These are phyloP conservation scores for Skeletonema potamos DNA, from an alignment of 108 stramenopile species.

Conservation along the genomic window DNA sequence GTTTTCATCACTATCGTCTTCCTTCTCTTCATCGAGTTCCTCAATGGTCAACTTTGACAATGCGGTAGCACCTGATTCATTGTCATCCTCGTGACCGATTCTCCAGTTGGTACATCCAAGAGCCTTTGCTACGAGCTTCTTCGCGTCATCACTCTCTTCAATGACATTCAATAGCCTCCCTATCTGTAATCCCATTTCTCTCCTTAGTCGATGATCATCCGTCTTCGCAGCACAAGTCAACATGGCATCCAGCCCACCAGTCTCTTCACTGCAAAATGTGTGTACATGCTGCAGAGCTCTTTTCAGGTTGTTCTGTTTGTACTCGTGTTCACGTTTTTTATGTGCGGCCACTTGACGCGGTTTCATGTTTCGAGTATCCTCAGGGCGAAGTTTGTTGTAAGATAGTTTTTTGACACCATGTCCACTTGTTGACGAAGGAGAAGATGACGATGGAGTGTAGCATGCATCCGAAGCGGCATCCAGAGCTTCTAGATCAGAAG, in stretches of 20 bases:
- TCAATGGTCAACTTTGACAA: conserved; percentile 54
- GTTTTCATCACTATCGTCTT: conserved; percentile 34
- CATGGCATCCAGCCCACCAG: conserved; percentile 59
- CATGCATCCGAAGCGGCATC: conserved; percentile 57
- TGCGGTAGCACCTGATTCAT: conserved; percentile 27
- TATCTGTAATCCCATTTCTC: conserved; percentile 35
- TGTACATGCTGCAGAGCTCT: conserved; percentile 55
- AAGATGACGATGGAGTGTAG: conserved; percentile 24
- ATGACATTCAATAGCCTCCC: conserved; percentile 61
- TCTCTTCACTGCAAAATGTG: conserved; percentile 46
- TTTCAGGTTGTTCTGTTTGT: conserved; percentile 45
- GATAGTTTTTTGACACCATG: conserved; percentile 14
- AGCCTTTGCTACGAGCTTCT: conserved; percentile 47
- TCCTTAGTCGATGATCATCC: conserved; percentile 56
- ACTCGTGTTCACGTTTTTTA: conserved; percentile 57
- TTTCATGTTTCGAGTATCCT: conserved; percentile 62
- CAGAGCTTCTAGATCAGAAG: conserved; percentile 60
- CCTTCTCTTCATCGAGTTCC: conserved; percentile 63
- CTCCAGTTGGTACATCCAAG: conserved; percentile 48
- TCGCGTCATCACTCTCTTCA: conserved; percentile 55
- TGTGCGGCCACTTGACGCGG: conserved; percentile 70
- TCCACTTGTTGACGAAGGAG: background rate
- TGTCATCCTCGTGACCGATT: conserved; percentile 24
- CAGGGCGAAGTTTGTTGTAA: conserved; percentile 17
- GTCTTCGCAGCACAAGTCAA: conserved; percentile 41